Evolutionary conservation across 2,329 filamentous ascomycete species (phyloP).

Genomic region (Polychaeton citri): DNA sequence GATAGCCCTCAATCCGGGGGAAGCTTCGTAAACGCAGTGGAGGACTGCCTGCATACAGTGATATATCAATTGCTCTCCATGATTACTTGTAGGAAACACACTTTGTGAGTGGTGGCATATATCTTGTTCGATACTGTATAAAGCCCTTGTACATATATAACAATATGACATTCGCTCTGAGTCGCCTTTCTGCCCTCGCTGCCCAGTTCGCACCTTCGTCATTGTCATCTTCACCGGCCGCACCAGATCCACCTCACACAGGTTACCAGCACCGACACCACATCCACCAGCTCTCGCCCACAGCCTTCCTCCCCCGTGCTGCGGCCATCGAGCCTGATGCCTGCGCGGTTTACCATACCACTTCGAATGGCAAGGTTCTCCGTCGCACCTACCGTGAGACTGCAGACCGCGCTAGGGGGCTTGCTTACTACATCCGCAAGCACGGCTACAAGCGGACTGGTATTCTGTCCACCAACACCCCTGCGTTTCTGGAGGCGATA

Average conservation of each 20-base stretch:
- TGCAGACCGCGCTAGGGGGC: constrained; percentile 70
- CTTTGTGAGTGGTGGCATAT: no score
- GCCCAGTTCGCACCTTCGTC: constrained; percentile 26
- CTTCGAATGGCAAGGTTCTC: constrained; percentile 59
- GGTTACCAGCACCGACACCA: constrained; percentile 36
- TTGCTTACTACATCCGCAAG: constrained; percentile 77
- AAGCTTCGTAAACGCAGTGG: no score
- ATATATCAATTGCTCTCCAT: no score
- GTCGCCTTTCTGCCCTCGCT: constrained; percentile 45
- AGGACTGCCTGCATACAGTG: no score
- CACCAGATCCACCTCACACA: constrained; percentile 13
- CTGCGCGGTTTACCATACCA: constrained; percentile 70
- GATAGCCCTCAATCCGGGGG: no score
- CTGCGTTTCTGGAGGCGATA: constrained; percentile 81
- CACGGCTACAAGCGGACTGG: constrained; percentile 65
- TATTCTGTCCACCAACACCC: constrained; percentile 82
- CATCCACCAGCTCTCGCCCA: constrained; percentile 72
- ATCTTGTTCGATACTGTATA: no score
- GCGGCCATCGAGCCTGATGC: constrained; percentile 75
- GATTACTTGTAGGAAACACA: no score
- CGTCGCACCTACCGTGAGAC: constrained; percentile 68
- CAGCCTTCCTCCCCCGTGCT: constrained; percentile 73
- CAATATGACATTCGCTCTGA: constrained; percentile 56
- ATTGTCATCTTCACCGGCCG: constrained; percentile 4
- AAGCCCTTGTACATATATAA: no score